A percentile compares a stretch with the other conserved stretches of the same genome.
Evolutionary conservation across 371 early-diverging fungal species (phyloP).

Genomic region (Lichtheimia hyalospora): DNA sequence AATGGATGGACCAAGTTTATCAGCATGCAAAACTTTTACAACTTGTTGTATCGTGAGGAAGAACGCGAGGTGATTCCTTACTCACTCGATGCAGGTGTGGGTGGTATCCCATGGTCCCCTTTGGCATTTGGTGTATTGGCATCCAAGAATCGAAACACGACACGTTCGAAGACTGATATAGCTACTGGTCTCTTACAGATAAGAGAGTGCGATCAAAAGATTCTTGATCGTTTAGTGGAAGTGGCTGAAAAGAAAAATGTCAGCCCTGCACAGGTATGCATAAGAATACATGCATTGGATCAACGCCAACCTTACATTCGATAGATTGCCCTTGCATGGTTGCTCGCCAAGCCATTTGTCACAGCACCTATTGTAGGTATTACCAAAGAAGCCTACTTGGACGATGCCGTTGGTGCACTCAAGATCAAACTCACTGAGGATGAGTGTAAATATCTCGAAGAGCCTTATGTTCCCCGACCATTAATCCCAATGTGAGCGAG

Average conservation of each 20-base stretch:
- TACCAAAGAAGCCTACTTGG: no score
- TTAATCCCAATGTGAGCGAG: no score
- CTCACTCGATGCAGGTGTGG: conserved; percentile 39
- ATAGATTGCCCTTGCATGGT: conserved; percentile 54
- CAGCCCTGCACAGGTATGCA: conserved; percentile 31
- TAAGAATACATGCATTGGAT: no score
- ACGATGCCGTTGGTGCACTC: no score
- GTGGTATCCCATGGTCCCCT: conserved; percentile 54
- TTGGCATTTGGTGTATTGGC: conserved; percentile 38
- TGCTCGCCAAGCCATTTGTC: conserved; percentile 33
- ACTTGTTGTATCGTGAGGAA: conserved; percentile 60
- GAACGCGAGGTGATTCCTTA: conserved; percentile 62
- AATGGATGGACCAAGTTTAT: conserved; percentile 55
- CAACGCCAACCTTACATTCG: no score
- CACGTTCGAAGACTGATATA: conserved; percentile 11
- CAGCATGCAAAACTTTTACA: conserved; percentile 54
- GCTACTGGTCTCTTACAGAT: conserved; percentile 5
- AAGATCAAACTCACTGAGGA: no score
- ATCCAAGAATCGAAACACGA: conserved; percentile 26
- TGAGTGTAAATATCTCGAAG: no score
- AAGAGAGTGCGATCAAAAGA: conserved; percentile 9
- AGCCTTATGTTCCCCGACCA: no score
- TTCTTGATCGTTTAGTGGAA: conserved; percentile 39
- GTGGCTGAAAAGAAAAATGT: conserved; percentile 40
- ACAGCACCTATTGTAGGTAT: conserved; percentile 47